These are phyloP conservation scores for Tetrahymena borealis DNA, from an alignment of 73 alveolate species.

Conservation along the genomic window DNA sequence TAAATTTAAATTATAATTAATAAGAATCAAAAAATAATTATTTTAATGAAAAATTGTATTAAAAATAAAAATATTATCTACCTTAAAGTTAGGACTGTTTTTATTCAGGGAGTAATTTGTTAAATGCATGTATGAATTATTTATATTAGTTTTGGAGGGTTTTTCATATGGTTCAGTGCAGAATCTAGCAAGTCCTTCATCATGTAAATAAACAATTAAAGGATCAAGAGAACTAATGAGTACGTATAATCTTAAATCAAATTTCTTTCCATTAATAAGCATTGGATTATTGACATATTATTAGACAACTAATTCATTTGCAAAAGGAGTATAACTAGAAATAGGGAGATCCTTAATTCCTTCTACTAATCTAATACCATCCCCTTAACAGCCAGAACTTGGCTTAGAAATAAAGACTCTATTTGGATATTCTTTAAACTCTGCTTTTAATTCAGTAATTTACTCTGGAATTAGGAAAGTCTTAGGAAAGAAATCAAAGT, in stretches of 20 bases:
- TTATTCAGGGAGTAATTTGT: constrained; percentile 86
- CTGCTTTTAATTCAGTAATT: constrained; percentile 49
- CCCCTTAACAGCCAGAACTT: constrained; percentile 75
- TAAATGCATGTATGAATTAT: constrained; percentile 68
- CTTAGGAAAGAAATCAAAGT: constrained; percentile 59
- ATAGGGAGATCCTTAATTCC: constrained; percentile 35
- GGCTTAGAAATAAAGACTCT: constrained; percentile 67
- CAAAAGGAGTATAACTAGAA: not conserved
- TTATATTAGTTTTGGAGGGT: constrained; percentile 62
- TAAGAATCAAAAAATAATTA: constrained; percentile 2
- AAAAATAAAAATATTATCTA: constrained; percentile 8
- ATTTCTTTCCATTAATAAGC: constrained; percentile 87
- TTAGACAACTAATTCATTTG: constrained; percentile 54
- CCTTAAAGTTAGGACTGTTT: constrained; percentile 56
- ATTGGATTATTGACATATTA: constrained; percentile 82
- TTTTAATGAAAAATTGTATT: constrained; percentile 24
- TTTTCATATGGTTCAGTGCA: constrained; percentile 80
- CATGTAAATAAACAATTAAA: constrained; percentile 75
- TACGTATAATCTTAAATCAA: constrained; percentile 89
- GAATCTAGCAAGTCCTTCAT: constrained; percentile 96
- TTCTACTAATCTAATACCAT: constrained; percentile 64
- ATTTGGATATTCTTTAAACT: constrained; percentile 8
- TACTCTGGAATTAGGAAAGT: constrained; percentile 73
- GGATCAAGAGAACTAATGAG: constrained; percentile 86
- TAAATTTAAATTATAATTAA: not conserved